phyloP scores from a whole-genome alignment of 1,139 yeast genomes.

The Nakaseomyces bracarensis region DNA sequence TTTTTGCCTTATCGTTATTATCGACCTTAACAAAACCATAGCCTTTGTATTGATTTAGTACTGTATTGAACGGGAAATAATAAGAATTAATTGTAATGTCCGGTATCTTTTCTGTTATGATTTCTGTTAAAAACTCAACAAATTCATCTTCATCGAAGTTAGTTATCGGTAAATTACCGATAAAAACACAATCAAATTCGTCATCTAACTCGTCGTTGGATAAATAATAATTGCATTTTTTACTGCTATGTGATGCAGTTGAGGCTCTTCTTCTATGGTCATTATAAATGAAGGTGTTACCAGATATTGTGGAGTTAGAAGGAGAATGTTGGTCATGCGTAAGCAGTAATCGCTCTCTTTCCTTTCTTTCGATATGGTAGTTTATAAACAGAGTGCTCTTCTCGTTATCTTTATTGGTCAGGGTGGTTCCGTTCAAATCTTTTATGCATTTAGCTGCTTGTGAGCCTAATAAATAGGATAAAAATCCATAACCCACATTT shows the following conservation, averaged over 20 bases:
- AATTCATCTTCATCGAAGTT: constrained; percentile 14
- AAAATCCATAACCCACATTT: constrained; percentile 42
- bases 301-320: neutral
- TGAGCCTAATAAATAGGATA: constrained; percentile 37
- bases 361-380: constrained; percentile 46
- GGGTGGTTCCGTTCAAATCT: constrained; percentile 34
- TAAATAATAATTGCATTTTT: constrained; percentile 2
- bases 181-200: constrained; percentile 28
- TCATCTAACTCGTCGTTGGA: constrained; percentile 18
- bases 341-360: constrained; percentile 35
- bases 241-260: neutral
- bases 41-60: constrained; percentile 31
- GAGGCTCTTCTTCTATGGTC: neutral
- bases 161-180: constrained; percentile 27
- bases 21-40: constrained; percentile 43
- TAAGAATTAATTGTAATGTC: constrained; percentile 22
- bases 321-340: constrained; percentile 21
- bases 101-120: constrained; percentile 12
- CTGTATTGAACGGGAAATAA: constrained; percentile 24
- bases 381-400: constrained; percentile 40
- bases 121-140: constrained; percentile 12
- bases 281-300: neutral
- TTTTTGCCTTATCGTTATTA: constrained; percentile 36
- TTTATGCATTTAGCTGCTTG: constrained; percentile 41
- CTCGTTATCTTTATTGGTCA: constrained; percentile 23